Evolutionary conservation across 768 basidiomycete species (phyloP), one percentile per base, ranked within the genome.

Genomic region (Tephrocybe sp.): DNA sequence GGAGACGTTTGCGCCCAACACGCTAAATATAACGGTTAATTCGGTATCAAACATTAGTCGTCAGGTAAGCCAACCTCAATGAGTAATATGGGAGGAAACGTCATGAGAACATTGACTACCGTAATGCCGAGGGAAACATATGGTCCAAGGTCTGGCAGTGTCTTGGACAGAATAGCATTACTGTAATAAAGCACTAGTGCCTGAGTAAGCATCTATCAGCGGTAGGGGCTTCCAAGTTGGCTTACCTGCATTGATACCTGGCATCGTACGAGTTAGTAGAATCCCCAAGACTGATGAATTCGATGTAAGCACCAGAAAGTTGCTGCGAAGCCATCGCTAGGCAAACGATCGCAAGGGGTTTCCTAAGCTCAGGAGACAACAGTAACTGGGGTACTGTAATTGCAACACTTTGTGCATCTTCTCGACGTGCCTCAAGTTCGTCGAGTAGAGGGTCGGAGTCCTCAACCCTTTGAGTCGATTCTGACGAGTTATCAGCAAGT

Each of bases 101-200:
- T 86, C 83, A 86, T 85, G 64, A 69, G 72, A 67, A 86, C 86
- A 62, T 97, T 97, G 51, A 94, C 82, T 25, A 91, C 61, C 0
- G 92, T 88, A 43, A 95, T 89, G 15, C 84, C 87, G 2, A 97
- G 66, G 1, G 92, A 93, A 16, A 94, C 79, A 57, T 90, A 86
- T 16, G 90, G 82, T 0, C 88, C 93, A 19, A 84, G 64, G 15
- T 87, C 77, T 13, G 93, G 91, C 47, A 97, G 71, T 2, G 91
- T 77, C 50, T 80, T 86, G 21, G 84, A 80, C 21, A 97, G 77
- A 56, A 97, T 97, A 41, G 84, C 80, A 57, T 91, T 94, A 68
- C 88, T 91, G 69, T 94, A 95, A 65, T 93, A 95, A 47, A 95
- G 74, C 22, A 95, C 93, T 86, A 4, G 62, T 45, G 55, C 1